Conservation (phyloP, 2,329 filamentous ascomycete species). For the Fonsecaea nubica region DNA sequence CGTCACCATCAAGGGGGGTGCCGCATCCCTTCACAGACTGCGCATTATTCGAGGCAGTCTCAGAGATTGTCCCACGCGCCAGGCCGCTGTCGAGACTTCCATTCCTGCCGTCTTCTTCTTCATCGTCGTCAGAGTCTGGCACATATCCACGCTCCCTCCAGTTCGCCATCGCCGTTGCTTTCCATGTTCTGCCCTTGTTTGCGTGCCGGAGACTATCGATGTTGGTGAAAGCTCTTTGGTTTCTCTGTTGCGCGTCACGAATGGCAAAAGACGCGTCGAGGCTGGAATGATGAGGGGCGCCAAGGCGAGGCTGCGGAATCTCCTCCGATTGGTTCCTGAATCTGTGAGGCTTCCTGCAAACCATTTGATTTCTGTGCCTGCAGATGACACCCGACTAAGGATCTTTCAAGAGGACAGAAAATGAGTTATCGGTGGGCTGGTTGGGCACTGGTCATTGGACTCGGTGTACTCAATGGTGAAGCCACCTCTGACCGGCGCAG, state of each 20-base stretch:
- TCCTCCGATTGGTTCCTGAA: background rate
- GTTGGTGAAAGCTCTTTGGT: slow-evolving; percentile 8
- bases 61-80: slow-evolving; percentile 4
- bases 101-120: slow-evolving; percentile 53
- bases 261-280: slow-evolving; percentile 14
- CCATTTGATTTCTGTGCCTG: background rate
- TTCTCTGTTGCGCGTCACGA: slow-evolving; percentile 14
- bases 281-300: background rate
- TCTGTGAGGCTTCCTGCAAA: background rate
- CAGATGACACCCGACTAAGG: background rate
- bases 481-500: slow-evolving; percentile 19
- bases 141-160: slow-evolving; percentile 61
- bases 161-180: slow-evolving; percentile 39
- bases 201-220: background rate
- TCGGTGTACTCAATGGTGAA: slow-evolving; percentile 51
- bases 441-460: slow-evolving; percentile 47
- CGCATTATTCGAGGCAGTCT: background rate
- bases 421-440: slow-evolving; percentile 49
- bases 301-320: background rate
- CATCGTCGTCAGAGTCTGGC: slow-evolving; percentile 58
- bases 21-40: slow-evolving; percentile 16
- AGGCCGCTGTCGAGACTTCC: slow-evolving; percentile 41
- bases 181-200: slow-evolving; percentile 31
- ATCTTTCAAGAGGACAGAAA: slow-evolving; percentile 38
- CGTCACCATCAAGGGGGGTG: background rate